A percentile compares a stretch with the other conserved stretches of the same genome.
These are phyloP conservation scores for Drosera spatulata DNA, from an alignment of 179 eudicot genomes.

Conservation along the genomic window DNA sequence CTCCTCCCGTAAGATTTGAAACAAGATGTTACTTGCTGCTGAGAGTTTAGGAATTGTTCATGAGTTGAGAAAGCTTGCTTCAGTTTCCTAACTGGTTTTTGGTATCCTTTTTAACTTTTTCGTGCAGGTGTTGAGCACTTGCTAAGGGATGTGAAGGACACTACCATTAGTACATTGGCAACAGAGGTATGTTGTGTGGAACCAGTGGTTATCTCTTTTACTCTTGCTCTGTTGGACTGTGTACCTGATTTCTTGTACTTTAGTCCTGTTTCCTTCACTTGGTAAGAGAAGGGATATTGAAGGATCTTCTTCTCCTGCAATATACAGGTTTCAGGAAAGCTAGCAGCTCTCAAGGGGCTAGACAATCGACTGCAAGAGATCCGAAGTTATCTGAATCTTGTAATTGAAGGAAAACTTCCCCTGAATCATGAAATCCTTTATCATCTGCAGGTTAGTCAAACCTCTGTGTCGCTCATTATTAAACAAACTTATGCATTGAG, in stretches of 20 bases:
- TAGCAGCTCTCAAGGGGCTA: constrained; percentile 84
- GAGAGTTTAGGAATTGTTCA: too few species aligned
- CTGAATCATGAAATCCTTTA: constrained; percentile 85
- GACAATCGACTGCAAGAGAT: constrained; percentile 81
- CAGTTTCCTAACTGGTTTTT: not conserved
- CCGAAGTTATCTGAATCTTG: constrained; percentile 71
- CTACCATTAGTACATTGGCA: constrained; percentile 89
- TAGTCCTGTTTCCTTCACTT: not conserved
- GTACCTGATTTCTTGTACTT: not conserved
- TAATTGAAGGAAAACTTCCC: constrained; percentile 68
- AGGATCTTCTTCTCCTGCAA: not conserved
- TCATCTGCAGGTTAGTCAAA: constrained; percentile 62
- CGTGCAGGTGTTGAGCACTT: constrained; percentile 86
- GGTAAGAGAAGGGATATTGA: not conserved
- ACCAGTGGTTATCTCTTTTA: not conserved
- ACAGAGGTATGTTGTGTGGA: constrained; percentile 47
- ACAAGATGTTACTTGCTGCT: too few species aligned
- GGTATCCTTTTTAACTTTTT: constrained; percentile 1
- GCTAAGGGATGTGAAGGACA: constrained; percentile 94
- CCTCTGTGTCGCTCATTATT: not conserved
- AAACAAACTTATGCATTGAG: too few species aligned
- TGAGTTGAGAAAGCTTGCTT: not conserved
- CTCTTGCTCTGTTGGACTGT: not conserved
- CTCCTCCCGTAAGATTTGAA: too few species aligned
- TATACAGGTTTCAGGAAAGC: constrained; percentile 81